Evolutionary conservation across 805 yeast genomes (phyloP).

Genomic region (Brettanomyces anomalus): DNA sequence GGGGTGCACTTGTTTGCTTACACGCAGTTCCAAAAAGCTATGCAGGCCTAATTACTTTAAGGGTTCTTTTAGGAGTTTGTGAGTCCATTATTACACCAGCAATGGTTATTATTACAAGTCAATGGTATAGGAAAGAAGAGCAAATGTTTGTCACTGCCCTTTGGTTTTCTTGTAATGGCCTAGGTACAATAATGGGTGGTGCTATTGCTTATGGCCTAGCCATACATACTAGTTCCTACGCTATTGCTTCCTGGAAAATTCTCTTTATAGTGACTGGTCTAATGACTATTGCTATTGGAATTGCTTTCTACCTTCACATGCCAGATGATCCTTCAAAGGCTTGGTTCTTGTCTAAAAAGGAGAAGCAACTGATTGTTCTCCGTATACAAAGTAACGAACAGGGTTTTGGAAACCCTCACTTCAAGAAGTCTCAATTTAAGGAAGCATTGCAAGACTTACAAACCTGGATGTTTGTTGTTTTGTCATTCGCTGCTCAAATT

Average conservation of each 20-base stretch:
- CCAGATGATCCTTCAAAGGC: conserved; percentile 28
- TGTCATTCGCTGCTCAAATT: conserved; percentile 16
- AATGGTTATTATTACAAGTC: conserved; percentile 23
- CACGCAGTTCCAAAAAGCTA: conserved; percentile 37
- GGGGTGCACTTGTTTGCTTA: conserved; percentile 41
- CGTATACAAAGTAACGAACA: conserved; percentile 27
- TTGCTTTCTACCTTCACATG: conserved; percentile 19
- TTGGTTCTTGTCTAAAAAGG: conserved; percentile 27
- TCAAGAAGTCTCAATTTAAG: conserved; percentile 20
- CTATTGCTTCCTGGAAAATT: conserved; percentile 23
- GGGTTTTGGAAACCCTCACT: conserved; percentile 24
- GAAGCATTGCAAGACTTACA: conserved; percentile 22
- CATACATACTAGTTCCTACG: conserved; percentile 15
- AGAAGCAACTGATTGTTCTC: conserved; percentile 26
- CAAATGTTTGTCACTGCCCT: conserved; percentile 23
- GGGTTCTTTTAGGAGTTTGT: conserved; percentile 41
- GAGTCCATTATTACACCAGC: conserved; percentile 30
- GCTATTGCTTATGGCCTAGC: conserved; percentile 26
- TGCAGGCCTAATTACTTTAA: conserved; percentile 36
- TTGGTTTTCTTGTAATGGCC: conserved; percentile 24
- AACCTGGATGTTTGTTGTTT: conserved; percentile 35
- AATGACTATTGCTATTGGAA: conserved; percentile 25
- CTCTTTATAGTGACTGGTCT: conserved; percentile 27
- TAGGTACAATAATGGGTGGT: conserved; percentile 24
- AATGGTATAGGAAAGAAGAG: conserved; percentile 27